Evolutionary conservation across 768 basidiomycete genomes (phyloP), one percentile per base, ranked within the genome.

Genomic region (Rhizopogon vinicolor): DNA sequence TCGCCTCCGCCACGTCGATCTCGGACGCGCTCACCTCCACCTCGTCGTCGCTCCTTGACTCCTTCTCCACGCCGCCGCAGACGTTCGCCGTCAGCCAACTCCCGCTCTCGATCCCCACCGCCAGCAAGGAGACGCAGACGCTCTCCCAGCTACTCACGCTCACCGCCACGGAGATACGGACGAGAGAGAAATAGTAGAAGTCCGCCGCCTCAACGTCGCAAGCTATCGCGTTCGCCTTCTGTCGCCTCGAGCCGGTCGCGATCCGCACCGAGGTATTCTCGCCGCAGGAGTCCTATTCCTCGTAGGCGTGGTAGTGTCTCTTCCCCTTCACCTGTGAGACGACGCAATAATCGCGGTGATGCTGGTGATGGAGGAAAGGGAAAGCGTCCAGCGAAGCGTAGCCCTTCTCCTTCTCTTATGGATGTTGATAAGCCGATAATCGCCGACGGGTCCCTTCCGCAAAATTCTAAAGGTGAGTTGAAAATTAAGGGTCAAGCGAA

Each of bases 401-500:
- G 64, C 31, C 57, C 58, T 45, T 68, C 73, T 2, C 59, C 62
- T 41, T 29, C 49, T 5, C 41, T 37, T n/a, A 63, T 67, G 59
- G 61, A 65, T 40, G 58, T 67, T n/a, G 53, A 54, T 16, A 66
- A 53, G 31, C 58, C 62, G 9, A 67, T 61, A 48, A 64, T 55
- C 12, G 53, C 65, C 14, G 68, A 73, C 41, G 60, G 60, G 33
- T 61, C 72, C 49, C 66, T 72, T 18, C 68, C 63, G 35, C 70
- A 63, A 52, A 62, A 71, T 52, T 62, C 68, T 22, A 62, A 58
- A 25, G 76, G 77, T 7, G 87, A 87, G 62, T 68, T 91, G 44
- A 88, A 84, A 67, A 91, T 91, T 67, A 87, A 86, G 65, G 89
- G 89, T 12, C 87, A 89, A 8, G 79, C 79, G 0, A 83, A 81